Percentiles rank a stretch among this genome's conserved stretches.
These are phyloP conservation scores for Stellera chamaejasme DNA, from an alignment of 345 rosid species.

Conservation along the genomic window DNA sequence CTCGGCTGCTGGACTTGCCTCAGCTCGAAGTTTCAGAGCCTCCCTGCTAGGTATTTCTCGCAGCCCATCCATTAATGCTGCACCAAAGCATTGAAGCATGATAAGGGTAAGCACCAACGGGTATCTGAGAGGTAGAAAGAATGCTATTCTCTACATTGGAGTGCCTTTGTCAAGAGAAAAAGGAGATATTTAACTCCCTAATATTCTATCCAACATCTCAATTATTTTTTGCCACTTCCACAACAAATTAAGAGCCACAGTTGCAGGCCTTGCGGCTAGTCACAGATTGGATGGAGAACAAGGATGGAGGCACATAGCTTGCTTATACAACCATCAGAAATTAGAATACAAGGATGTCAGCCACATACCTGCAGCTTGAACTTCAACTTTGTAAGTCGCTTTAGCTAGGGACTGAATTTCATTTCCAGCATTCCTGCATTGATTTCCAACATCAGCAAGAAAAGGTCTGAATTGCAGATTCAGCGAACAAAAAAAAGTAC, in stretches of 20 bases:
- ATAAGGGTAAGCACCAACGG: no score
- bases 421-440: conserved; percentile 62
- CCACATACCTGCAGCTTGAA: conserved; percentile 59
- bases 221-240: no score
- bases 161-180: neutral
- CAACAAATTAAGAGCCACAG: no score
- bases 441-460: conserved; percentile 6
- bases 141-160: neutral
- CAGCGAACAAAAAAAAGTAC: neutral
- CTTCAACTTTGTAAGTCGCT: conserved; percentile 69
- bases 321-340: no score
- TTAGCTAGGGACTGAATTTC: conserved; percentile 61
- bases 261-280: no score
- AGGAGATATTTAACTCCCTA: no score
- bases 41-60: conserved; percentile 90
- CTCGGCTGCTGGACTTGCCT: conserved; percentile 32
- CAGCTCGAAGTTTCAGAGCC: conserved; percentile 88
- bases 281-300: neutral
- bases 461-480: neutral
- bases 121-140: no score
- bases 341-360: neutral
- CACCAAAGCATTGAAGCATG: conserved; percentile 5
- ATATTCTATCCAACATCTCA: no score
- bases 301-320: neutral
- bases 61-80: conserved; percentile 87